Base-by-base conservation (phyloP, 805 yeast species). In the Brettanomyces sp. region DNA sequence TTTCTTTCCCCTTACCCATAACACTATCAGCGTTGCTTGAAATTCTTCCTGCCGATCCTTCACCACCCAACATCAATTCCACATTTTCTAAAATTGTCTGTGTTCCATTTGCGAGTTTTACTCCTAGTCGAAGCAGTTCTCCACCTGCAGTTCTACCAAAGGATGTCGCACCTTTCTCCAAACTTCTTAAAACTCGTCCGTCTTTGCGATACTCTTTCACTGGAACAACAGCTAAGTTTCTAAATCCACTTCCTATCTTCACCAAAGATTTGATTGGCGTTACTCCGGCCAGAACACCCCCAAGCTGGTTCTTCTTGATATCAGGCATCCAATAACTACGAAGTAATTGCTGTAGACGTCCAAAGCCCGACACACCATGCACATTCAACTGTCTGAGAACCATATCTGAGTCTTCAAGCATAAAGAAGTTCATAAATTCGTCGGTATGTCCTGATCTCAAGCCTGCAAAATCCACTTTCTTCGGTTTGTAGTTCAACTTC, bases 401-500 rank as follows among this genome's bases (percentile, higher is more conserved):
- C 58, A 93, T 74, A 36, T 76, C 79, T 0, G 97, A 85, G 36
- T 89, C 97, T 56, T 91, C 96, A 36, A 93, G 70, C 6, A 83
- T 82, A 63, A 93, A 90, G 51, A 93, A 77, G 59, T 93, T 93
- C 76, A 88, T 80, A 44, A 93, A 75, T 59, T 91, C 97, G 3
- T 84, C 80, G 0, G 88, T 77, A 49, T 83, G 88, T 0, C 98
- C 98, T 0, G 96, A 83, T 47, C 86, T 70, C 30, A 90, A 73
- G 0, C 95, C 96, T 2, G 80, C 77, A 57, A 85, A 86, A 60
- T 91, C 95, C 28, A 91, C 73, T 52, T 80, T 85, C 59, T 89
- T 89, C 0, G 99, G 98, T 59, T 88, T 89, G 61, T 93, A 93
- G 62, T 93, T 98, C 37, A 93, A 67, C 50, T 80, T 80, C 21